Percentiles rank a stretch among this genome's conserved stretches.
Conservation (phyloP, 345 rosid genomes). For the Linum trigynum region DNA sequence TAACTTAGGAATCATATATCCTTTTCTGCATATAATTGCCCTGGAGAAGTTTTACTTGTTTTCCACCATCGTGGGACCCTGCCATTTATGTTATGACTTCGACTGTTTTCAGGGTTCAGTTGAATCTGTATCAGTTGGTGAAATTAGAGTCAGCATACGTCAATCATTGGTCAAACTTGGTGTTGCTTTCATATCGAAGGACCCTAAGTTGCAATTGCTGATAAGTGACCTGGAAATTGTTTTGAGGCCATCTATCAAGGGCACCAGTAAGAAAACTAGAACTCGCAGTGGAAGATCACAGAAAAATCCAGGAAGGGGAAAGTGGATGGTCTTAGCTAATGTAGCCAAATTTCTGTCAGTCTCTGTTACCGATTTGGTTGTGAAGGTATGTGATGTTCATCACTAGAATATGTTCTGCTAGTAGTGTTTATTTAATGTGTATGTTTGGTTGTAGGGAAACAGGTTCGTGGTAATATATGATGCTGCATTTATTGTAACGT, state of each 20-base stretch:
- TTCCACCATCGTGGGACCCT: not conserved
- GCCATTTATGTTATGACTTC: conserved; percentile 8
- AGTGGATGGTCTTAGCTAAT: conserved; percentile 88
- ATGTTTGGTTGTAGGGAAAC: not conserved
- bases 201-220: conserved; percentile 77
- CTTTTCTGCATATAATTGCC: no score
- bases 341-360: conserved; percentile 82
- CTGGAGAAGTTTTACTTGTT: no score
- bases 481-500: not conserved
- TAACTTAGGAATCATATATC: no score
- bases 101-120: conserved; percentile 69
- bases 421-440: no score
- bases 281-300: conserved; percentile 34
- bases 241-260: conserved; percentile 57
- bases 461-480: not conserved
- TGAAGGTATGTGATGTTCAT: conserved; percentile 48
- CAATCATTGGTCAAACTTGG: conserved; percentile 94
- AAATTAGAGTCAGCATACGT: conserved; percentile 80
- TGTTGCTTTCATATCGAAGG: conserved; percentile 77
- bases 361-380: conserved; percentile 69
- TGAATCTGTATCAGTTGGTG: conserved; percentile 86
- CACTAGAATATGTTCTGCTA: no score
- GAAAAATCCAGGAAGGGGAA: conserved; percentile 53
- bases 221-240: conserved; percentile 83
- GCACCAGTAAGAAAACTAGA: conserved; percentile 35